phyloP scores from a whole-genome alignment of 1,284 basidiomycete species.

The Cutaneotrichosporon mucoides region DNA sequence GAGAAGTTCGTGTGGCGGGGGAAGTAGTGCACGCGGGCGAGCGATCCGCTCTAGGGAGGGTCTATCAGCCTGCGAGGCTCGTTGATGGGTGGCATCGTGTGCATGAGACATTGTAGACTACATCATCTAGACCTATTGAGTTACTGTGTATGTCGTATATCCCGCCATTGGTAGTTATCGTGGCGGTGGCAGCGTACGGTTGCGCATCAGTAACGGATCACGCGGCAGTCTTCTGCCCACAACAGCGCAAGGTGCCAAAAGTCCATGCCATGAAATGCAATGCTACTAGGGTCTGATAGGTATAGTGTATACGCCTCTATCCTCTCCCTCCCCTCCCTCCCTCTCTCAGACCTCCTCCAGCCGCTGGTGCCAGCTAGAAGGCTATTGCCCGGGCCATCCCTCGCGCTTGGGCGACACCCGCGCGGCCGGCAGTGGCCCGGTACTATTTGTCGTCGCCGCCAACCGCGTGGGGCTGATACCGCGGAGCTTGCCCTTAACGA shows the following conservation, averaged over 20 bases:
- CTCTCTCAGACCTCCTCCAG: not conserved
- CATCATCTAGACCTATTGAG: no score
- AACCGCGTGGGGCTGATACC: slow-evolving; percentile 9
- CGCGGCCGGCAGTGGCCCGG: not conserved
- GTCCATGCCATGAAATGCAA: slow-evolving; percentile 6
- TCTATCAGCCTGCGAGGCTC: no score
- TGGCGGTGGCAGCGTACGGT: no score
- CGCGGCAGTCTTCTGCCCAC: no score
- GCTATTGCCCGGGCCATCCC: slow-evolving; percentile 15
- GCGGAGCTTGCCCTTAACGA: slow-evolving; percentile 18
- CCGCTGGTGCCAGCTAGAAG: not conserved
- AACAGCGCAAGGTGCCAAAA: not conserved
- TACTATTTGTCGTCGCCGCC: not conserved
- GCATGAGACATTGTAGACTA: no score
- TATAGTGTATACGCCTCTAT: not conserved
- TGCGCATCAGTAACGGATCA: no score
- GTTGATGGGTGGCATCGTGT: no score
- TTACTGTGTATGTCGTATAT: no score
- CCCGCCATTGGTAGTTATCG: no score
- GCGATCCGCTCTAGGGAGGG: no score
- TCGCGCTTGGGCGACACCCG: slow-evolving; percentile 8
- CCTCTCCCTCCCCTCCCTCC: not conserved
- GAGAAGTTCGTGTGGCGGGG: slow-evolving; percentile 11
- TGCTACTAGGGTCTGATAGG: slow-evolving; percentile 1
- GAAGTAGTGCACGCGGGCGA: no score